Conservation (phyloP, 2,329 filamentous ascomycete genomes). For the Paraconiothyrium sp. region DNA sequence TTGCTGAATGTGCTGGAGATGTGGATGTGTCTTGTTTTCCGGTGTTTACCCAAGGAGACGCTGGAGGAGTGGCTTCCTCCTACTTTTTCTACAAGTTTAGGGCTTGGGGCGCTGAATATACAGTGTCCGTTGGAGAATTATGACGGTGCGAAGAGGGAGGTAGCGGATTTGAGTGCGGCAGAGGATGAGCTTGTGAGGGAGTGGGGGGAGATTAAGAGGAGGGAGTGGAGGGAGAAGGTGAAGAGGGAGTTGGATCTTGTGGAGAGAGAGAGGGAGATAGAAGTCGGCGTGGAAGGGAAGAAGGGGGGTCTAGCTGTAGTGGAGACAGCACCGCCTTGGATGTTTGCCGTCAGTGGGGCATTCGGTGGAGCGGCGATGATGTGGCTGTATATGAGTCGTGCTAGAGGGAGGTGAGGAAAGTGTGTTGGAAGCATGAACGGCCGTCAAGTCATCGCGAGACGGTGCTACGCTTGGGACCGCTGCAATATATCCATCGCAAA, state of each 20-base stretch:
- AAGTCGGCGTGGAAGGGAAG: background rate
- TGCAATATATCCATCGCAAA: too few species aligned
- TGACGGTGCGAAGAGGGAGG: conserved; percentile 28
- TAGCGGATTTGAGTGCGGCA: conserved; percentile 34
- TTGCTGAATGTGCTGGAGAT: conserved; percentile 48
- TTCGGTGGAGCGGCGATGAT: background rate
- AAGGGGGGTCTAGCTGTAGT: background rate
- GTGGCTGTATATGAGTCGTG: background rate
- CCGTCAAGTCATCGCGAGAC: too few species aligned
- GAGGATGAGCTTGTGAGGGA: conserved; percentile 35
- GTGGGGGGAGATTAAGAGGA: conserved; percentile 19
- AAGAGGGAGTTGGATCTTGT: conserved; percentile 9
- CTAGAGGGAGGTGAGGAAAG: background rate
- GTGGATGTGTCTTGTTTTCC: conserved; percentile 48
- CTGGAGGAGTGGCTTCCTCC: conserved; percentile 36
- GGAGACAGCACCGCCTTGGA: background rate
- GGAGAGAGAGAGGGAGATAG: background rate
- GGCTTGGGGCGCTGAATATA: conserved; percentile 42
- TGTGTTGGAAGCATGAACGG: too few species aligned
- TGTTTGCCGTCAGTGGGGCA: background rate
- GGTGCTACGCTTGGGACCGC: too few species aligned
- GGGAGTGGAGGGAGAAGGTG: background rate
- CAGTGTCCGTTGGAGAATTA: conserved; percentile 41
- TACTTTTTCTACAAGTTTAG: conserved; percentile 14
- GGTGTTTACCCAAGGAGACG: conserved; percentile 29